phyloP scores from a whole-genome alignment of 208 protist species.

The Trypanosoma caninum region DNA sequence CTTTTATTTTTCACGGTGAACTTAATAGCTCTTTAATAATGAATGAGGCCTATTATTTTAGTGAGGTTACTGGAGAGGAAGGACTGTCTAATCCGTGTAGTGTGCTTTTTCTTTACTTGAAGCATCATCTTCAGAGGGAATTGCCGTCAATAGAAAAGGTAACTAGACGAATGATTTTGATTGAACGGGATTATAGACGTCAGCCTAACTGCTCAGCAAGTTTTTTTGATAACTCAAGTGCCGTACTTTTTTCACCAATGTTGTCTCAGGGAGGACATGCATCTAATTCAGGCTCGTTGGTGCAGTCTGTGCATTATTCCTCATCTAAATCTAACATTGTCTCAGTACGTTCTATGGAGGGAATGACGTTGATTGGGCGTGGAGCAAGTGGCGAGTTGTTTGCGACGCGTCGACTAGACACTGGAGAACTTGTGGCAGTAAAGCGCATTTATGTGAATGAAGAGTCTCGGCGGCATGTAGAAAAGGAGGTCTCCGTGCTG shows the following conservation, averaged over 20 bases:
- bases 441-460: constrained; percentile 32
- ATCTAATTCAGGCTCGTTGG: neutral
- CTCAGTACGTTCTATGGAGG: constrained; percentile 11
- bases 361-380: constrained; percentile 20
- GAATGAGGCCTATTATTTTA: neutral
- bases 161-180: neutral
- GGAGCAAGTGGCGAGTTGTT: constrained; percentile 27
- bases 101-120: constrained; percentile 14
- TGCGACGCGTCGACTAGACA: constrained; percentile 12
- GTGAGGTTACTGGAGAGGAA: constrained; percentile 1
- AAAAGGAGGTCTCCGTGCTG: constrained; percentile 27
- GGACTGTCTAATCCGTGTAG: neutral
- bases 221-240: constrained; percentile 5
- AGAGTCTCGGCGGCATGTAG: constrained; percentile 16
- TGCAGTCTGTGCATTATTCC: neutral
- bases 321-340: constrained; percentile 6
- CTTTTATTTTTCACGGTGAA: neutral
- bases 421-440: constrained; percentile 27
- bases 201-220: neutral
- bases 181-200: neutral
- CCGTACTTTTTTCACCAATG: neutral
- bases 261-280: neutral
- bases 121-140: neutral
- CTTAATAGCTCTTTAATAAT: neutral
- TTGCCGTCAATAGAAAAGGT: constrained; percentile 1